A percentile compares a stretch with the other conserved stretches of the same genome.
Conservation (phyloP, 345 rosid genomes). For the Alliaria petiolata region DNA sequence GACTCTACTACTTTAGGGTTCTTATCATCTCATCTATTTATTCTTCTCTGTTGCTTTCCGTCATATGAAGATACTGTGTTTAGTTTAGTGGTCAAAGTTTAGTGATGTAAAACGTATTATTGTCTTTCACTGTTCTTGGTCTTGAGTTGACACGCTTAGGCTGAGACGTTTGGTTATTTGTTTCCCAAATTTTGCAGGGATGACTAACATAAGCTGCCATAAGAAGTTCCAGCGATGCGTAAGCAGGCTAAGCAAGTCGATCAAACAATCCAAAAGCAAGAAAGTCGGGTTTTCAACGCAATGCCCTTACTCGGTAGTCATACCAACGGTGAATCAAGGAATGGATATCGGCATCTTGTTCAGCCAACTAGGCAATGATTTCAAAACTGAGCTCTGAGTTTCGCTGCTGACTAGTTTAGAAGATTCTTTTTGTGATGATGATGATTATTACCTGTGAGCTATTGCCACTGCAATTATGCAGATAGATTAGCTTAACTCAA, state of each 20-base stretch:
- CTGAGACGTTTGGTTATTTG: not conserved
- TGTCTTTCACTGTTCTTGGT: not conserved
- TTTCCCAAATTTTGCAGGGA: conserved; percentile 35
- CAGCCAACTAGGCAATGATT: conserved; percentile 55
- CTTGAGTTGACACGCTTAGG: not conserved
- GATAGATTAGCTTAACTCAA: conserved; percentile 1
- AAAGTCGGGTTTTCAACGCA: conserved; percentile 62
- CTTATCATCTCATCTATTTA: not conserved
- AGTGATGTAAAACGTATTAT: not conserved
- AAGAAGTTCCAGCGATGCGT: conserved; percentile 80
- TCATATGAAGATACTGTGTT: too few species aligned
- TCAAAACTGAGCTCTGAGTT: conserved; percentile 56
- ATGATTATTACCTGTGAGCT: not conserved
- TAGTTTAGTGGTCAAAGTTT: not conserved
- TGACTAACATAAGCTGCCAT: conserved; percentile 71
- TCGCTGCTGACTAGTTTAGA: not conserved
- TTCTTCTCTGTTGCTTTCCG: not conserved
- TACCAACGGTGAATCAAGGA: conserved; percentile 85
- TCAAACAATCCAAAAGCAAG: conserved; percentile 30
- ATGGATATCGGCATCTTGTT: conserved; percentile 87
- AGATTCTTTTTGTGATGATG: not conserved
- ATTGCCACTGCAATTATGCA: conserved; percentile 4
- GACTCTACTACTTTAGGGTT: not conserved
- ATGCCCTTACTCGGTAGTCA: conserved; percentile 66
- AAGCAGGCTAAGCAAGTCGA: conserved; percentile 65